Percentiles rank a stretch among this genome's conserved stretches.
Evolutionary conservation across 2,329 filamentous ascomycete species (phyloP).

Genomic region (Elsinoe fawcettii): DNA sequence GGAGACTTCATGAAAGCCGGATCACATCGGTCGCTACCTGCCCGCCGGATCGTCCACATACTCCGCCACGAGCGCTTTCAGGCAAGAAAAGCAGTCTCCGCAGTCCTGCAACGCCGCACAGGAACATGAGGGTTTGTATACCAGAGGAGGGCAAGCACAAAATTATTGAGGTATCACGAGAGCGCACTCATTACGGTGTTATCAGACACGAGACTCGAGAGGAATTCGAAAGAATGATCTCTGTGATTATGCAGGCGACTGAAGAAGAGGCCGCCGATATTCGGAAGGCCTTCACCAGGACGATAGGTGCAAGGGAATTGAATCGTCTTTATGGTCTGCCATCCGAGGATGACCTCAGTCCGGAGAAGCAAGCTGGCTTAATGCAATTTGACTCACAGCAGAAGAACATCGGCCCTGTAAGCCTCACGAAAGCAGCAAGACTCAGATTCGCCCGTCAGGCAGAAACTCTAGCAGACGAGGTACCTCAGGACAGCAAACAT

Average conservation of each 20-base stretch:
- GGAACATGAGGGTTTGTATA: not conserved
- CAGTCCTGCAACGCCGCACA: not conserved
- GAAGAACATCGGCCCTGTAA: not conserved
- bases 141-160: not conserved
- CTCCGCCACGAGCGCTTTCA: not conserved
- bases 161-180: not conserved
- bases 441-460: not conserved
- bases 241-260: not conserved
- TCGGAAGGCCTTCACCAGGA: not conserved
- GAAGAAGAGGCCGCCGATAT: not conserved
- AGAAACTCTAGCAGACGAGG: not conserved
- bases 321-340: conserved; percentile 9
- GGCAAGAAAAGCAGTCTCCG: conserved; percentile 5
- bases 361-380: not conserved
- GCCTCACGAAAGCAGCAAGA: not conserved
- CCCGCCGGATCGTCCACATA: not conserved
- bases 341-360: not conserved
- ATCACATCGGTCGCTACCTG: not conserved
- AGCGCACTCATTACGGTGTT: conserved; percentile 6
- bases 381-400: not conserved
- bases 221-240: not conserved
- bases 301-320: not conserved
- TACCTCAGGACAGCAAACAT: not conserved
- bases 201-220: not conserved
- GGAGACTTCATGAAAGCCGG: not conserved